Evolutionary conservation across 305 asterid genomes (phyloP), one percentile per base, ranked within the genome.

Genomic region (Solanum hybrid): DNA sequence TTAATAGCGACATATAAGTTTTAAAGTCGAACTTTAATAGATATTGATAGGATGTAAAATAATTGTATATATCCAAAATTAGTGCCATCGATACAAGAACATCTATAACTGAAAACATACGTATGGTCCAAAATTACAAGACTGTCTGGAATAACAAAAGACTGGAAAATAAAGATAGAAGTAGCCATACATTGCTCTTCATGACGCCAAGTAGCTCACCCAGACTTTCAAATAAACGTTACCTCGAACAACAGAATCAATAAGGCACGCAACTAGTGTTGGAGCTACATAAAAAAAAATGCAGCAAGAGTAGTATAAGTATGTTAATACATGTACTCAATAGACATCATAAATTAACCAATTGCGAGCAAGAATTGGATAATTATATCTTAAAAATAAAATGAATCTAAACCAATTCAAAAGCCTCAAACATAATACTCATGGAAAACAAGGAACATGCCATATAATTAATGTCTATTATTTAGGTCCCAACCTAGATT

Each of bases 311-410:
- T 20, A 22, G 12, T 20, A 64, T 22, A 20, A 20, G 12, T 64
- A 3, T 22, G 26, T 22, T 64, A 64, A 64, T 51, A 51, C 67
- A 16, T 20, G 5, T 61, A 8, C 26, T 61, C 71, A 61, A 2
- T 22, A 61, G 71, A 20, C 71, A 61, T 61, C 26, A 61, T 61
- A 61, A 22, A 22, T 20, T 22, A 0, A 20, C n/a, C 57, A 42
- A 42, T 42, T 0, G 3, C 2, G 5, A 61, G 2, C 26, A 61
- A 61, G 5, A 20, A 0, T 61, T 61, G 0, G 3, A 61, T 20
- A 20, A 0, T 22, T 61, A 61, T 22, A 61, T 46, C 67, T 0
- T 57, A 6, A 57, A 57, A 57, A 57, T 57, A 18, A 57, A 57
- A 57, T 18, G 24, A 57, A 57, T 18, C 67, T 57, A 57, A 16